Evolutionary conservation across 2,329 filamentous ascomycete species (phyloP), one percentile per base, ranked within the genome.

Genomic region (Colletotrichum sidae): DNA sequence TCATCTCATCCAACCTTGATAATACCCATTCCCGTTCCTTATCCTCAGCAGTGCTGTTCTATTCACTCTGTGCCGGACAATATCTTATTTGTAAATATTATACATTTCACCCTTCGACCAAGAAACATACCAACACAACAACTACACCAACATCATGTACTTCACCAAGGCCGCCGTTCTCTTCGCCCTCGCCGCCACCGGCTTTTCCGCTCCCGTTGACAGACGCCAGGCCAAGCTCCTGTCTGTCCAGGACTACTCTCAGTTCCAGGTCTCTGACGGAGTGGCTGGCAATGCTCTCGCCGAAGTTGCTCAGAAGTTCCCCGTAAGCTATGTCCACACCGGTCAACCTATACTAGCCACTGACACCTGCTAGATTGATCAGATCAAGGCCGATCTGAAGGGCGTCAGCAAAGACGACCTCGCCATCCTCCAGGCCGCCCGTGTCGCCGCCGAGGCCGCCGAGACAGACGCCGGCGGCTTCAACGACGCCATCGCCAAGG

Each of bases 251-350:
- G 60, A 59, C 64, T 67, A 67, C 50, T 59, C 64, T 8, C 17
- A 67, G 34, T 67, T 87, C 73, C 80, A 82, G 68, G 77, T 88
- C 54, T 83, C 83, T 0, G 80, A 79, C 49, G 85, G 85, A 3
- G 75, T 79, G 9, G 83, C 80, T 25, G 84, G 86, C 56, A 81
- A 86, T 50, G 85, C 84, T 11, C 77, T 86, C 17, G 80, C 76
- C 1, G 84, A 87, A 73, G 85, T 85, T 58, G 76, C 84, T 50
- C 80, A 82, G 57, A 82, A 84, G 68, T 87, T 88, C 71, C 83
- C 85, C 0, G 84, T 84, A 74, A 51, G 77, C 69, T 11, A 15
- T 10, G 9, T 6, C 34, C 4, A 13, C 39, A 9, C 5, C 1
- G 13, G 11, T 3, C 4, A 8, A 37, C 15, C 10, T 5, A 5